Conservation (phyloP, 2,329 filamentous ascomycete species). For the Nigrospora oryzae region DNA sequence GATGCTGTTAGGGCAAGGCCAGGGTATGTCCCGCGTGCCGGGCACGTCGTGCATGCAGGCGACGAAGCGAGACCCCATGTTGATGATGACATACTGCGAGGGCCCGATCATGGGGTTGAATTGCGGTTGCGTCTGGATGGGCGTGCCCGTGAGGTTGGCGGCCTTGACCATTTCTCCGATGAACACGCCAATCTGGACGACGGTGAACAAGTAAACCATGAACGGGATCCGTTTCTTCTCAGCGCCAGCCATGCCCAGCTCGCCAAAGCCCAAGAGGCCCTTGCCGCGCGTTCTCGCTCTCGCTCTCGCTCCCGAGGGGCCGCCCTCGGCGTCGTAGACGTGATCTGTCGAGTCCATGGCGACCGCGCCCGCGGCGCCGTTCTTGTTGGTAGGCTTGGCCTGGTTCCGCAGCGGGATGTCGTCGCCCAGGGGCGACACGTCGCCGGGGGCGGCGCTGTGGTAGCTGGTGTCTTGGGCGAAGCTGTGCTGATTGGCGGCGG, state of each 20-base stretch:
- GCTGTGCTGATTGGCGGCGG: conserved; percentile 25
- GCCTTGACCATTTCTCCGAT: conserved; percentile 82
- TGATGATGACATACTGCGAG: conserved; percentile 82
- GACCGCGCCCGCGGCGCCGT: conserved; percentile 9
- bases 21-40: conserved; percentile 55
- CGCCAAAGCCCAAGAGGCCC: conserved; percentile 41
- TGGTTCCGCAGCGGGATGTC: conserved; percentile 51
- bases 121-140: conserved; percentile 69
- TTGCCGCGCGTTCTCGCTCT: conserved; percentile 17
- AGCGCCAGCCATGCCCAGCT: conserved; percentile 51
- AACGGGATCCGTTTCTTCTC: conserved; percentile 58
- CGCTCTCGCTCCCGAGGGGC: conserved; percentile 15
- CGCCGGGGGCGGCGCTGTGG: conserved; percentile 35
- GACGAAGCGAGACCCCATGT: conserved; percentile 89
- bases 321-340: conserved; percentile 46
- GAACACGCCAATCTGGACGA: conserved; percentile 76
- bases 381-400: conserved; percentile 26
- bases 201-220: conserved; percentile 73
- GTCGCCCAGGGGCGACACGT: conserved; percentile 34
- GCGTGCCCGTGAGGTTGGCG: conserved; percentile 69
- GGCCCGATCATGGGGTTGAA: conserved; percentile 99
- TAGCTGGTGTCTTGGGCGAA: conserved; percentile 50
- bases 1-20: conserved; percentile 78
- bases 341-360: conserved; percentile 41
- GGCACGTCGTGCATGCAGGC: conserved; percentile 88